These are phyloP conservation scores for Collybia sp. DNA, from an alignment of 768 basidiomycete genomes.

Conservation along the genomic window DNA sequence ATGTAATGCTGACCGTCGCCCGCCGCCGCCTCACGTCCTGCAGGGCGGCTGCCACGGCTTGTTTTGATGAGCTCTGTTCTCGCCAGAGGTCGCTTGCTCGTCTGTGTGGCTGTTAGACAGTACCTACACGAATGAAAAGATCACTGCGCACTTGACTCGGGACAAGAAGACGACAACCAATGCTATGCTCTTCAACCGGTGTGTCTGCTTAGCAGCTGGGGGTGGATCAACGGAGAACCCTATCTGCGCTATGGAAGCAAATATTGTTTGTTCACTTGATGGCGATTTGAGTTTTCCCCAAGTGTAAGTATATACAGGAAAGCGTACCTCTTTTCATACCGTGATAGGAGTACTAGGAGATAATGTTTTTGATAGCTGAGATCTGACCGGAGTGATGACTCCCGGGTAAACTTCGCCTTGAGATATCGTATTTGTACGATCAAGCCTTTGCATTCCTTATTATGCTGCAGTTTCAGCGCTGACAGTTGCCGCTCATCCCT, in stretches of 20 bases:
- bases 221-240: slow-evolving; percentile 54
- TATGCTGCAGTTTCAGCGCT: slow-evolving; percentile 61
- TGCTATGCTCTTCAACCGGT: slow-evolving; percentile 53
- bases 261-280: slow-evolving; percentile 61
- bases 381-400: slow-evolving; percentile 72
- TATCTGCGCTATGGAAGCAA: slow-evolving; percentile 71
- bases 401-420: slow-evolving; percentile 87
- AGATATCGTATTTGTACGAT: slow-evolving; percentile 89
- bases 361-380: slow-evolving; percentile 88
- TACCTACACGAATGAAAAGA: neutral
- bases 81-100: slow-evolving; percentile 61
- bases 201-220: slow-evolving; percentile 31
- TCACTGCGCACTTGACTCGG: slow-evolving; percentile 51
- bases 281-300: slow-evolving; percentile 4
- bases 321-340: slow-evolving; percentile 66
- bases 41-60: slow-evolving; percentile 59
- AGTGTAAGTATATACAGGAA: slow-evolving; percentile 2
- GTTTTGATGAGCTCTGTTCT: slow-evolving; percentile 54
- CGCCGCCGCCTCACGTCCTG: slow-evolving; percentile 64
- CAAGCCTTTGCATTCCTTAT: slow-evolving; percentile 85
- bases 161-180: slow-evolving; percentile 60
- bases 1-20: slow-evolving; percentile 17
- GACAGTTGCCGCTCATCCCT: slow-evolving; percentile 55
- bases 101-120: slow-evolving; percentile 28
- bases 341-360: slow-evolving; percentile 65